A percentile compares a stretch with the other conserved stretches of the same genome.
phyloP scores from a whole-genome alignment of 805 yeast species.

The Saccharomyces eubayanus region DNA sequence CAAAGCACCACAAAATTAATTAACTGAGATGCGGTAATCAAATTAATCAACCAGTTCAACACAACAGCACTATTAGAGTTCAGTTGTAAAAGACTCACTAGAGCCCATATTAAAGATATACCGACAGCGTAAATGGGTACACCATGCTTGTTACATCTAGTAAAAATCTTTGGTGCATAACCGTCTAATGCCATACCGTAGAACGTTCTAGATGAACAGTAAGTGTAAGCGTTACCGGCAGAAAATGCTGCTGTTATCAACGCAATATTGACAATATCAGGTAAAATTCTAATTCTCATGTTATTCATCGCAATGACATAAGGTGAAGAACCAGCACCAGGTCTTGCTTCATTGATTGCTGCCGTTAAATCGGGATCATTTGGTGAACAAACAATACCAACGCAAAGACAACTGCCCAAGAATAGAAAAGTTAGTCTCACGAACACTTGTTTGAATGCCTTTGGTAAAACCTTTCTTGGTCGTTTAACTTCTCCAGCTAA shows the following conservation, averaged over 20 bases:
- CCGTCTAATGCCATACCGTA: constrained; percentile 67
- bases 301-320: constrained; percentile 77
- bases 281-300: constrained; percentile 56
- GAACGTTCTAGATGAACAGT: constrained; percentile 59
- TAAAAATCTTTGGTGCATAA: constrained; percentile 61
- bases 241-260: constrained; percentile 69
- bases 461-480: constrained; percentile 67
- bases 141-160: constrained; percentile 55
- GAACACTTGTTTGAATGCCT: constrained; percentile 69
- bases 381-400: constrained; percentile 67
- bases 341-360: constrained; percentile 52
- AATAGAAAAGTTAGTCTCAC: constrained; percentile 59
- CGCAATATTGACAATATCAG: constrained; percentile 71
- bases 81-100: constrained; percentile 57
- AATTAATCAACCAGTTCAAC: constrained; percentile 61
- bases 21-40: constrained; percentile 63
- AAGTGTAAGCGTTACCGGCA: constrained; percentile 77
- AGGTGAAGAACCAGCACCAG: constrained; percentile 77
- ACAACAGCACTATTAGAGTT: constrained; percentile 53
- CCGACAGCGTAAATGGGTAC: constrained; percentile 57
- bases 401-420: constrained; percentile 65
- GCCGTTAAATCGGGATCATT: constrained; percentile 52
- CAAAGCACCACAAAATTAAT: constrained; percentile 52
- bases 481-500: constrained; percentile 73
- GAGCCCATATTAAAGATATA: constrained; percentile 49